Evolutionary conservation across 139 green algal species (phyloP).

Genomic region (Ettlia oleoabundans): DNA sequence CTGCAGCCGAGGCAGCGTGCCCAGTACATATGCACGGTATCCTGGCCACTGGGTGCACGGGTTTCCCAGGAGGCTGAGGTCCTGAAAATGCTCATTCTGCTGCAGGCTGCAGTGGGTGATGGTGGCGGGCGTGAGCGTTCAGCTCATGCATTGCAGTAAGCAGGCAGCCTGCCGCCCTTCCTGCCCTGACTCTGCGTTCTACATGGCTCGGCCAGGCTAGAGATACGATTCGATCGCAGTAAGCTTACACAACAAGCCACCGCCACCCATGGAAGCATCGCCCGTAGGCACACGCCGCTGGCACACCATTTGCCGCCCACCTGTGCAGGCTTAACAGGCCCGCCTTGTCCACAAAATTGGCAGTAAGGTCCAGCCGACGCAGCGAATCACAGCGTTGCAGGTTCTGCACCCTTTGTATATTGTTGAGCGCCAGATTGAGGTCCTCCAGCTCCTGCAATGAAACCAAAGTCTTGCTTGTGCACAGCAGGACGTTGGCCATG

Average conservation of each 20-base stretch:
- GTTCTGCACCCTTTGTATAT: conserved; percentile 87
- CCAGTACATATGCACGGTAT: conserved; percentile 84
- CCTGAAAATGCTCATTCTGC: conserved; percentile 49
- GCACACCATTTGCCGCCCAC: too few species aligned
- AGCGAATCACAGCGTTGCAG: conserved; percentile 91
- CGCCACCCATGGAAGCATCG: too few species aligned
- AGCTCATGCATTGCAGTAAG: too few species aligned
- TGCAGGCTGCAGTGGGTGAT: conserved; percentile 46
- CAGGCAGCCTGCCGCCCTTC: too few species aligned
- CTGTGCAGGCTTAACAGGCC: conserved; percentile 57
- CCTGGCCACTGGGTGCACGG: conserved; percentile 83
- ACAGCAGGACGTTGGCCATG: not conserved
- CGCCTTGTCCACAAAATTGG: conserved; percentile 79
- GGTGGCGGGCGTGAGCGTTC: not conserved
- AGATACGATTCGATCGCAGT: not conserved
- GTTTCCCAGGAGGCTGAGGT: conserved; percentile 90
- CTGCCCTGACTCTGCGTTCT: not conserved
- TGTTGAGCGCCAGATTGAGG: conserved; percentile 94
- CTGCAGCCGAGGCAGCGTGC: conserved; percentile 73
- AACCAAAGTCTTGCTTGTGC: not conserved
- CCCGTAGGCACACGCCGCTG: too few species aligned
- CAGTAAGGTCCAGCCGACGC: conserved; percentile 89
- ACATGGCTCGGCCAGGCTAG: not conserved
- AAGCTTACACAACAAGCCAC: too few species aligned
- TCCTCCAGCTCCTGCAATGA: conserved; percentile 86